Base-by-base conservation (phyloP, 495 filamentous ascomycete species). In the Durotheca rogersii region DNA sequence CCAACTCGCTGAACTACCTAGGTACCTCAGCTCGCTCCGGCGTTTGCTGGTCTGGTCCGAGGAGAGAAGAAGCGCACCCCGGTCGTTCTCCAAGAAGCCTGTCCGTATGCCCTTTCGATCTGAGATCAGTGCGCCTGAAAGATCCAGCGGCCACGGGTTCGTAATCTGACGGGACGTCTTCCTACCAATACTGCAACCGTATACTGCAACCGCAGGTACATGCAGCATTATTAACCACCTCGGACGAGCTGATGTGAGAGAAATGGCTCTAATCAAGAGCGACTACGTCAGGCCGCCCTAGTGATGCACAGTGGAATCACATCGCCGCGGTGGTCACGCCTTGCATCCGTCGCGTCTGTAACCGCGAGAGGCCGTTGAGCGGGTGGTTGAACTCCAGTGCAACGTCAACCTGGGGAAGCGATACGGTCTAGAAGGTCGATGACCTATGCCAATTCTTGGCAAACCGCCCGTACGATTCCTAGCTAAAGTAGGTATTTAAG, bases 351-450 rank as follows among this genome's bases (percentile, higher is more conserved):
- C 12, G 31, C 14, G 18, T 41, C 39, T 21, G 31, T 44, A 40
- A 33, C 45, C 19, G 27, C 41, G 41, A 14, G 35, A 19, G 33
- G 12, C 16, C 43, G 18, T n/a, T 35, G 30, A 31, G 30, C 15
- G 20, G 40, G 23, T 27, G 9, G 23, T 27, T n/a, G n/a, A n/a
- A n/a, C n/a, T 18, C 12, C 38, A 51, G 11, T 56, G 56, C 37
- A 56, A 60, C 56, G 19, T 20, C 51, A 60, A 41, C 10, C 41
- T 44, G 41, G 46, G 41, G 51, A 51, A 42, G 20, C 34, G 23
- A 57, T 41, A 41, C 21, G 39, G 35, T 37, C 48, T 18, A 34
- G 25, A 39, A 31, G 31, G 6, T 41, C 33, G 31, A 30, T 36
- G 34, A 32, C n/a, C n/a, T n/a, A n/a, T 41, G 27, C 38, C 31